Conservation (phyloP, 805 yeast species). For the Lachancea quebecensis region DNA sequence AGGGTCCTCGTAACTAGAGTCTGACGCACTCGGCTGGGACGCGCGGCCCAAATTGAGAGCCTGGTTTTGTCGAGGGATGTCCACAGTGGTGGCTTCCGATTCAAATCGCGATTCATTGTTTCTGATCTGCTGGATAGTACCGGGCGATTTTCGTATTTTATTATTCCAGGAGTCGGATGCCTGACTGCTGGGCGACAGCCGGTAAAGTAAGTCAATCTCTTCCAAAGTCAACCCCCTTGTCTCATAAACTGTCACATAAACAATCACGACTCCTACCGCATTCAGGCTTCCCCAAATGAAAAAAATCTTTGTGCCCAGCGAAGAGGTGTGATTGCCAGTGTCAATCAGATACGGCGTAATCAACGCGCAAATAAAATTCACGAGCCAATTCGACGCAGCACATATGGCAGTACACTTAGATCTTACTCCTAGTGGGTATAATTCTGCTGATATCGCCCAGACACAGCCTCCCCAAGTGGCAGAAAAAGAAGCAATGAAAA, state of each 20-base stretch:
- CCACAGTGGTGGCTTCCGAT: too few relatives aligned
- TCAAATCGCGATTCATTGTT: conserved; percentile 7
- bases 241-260: conserved; percentile 65
- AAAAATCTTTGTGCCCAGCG: conserved; percentile 64
- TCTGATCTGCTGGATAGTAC: conserved; percentile 4
- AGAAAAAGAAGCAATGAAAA: conserved; percentile 71
- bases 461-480: conserved; percentile 78
- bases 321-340: conserved; percentile 59
- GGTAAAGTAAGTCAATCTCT: conserved; percentile 71
- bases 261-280: conserved; percentile 50
- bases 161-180: conserved; percentile 40
- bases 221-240: conserved; percentile 76
- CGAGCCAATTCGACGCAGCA: conserved; percentile 75
- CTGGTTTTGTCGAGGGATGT: conserved; percentile 1
- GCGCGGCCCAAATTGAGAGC: background rate
- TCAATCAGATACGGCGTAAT: conserved; percentile 71
- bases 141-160: conserved; percentile 14
- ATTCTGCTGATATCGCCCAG: conserved; percentile 65
- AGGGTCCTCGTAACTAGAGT: conserved; percentile 6
- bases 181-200: conserved; percentile 49
- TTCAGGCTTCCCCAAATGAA: conserved; percentile 76
- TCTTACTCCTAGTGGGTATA: conserved; percentile 65
- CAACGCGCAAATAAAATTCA: conserved; percentile 67
- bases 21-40: background rate
- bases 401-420: conserved; percentile 71